Evolutionary conservation across 2,329 filamentous ascomycete species (phyloP).

Genomic region (Bipolaris zeicola): DNA sequence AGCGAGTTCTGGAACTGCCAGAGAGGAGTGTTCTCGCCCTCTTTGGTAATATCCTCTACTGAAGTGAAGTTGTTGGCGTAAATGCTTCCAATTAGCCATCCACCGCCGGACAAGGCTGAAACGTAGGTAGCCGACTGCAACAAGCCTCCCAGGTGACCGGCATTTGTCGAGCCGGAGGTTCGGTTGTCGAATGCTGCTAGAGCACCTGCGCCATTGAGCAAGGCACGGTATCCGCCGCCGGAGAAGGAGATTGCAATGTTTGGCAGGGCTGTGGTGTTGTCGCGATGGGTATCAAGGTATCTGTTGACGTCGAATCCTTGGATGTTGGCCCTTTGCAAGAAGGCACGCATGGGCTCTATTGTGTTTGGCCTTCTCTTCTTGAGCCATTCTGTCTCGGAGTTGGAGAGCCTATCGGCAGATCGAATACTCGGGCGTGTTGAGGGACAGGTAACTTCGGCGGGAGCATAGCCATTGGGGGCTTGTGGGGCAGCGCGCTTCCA

Average conservation of each 20-base stretch:
- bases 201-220: constrained; percentile 81
- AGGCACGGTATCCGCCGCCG: constrained; percentile 84
- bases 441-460: constrained; percentile 71
- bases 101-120: constrained; percentile 79
- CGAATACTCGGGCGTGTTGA: constrained; percentile 71
- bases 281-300: constrained; percentile 68
- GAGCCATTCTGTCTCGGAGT: constrained; percentile 76
- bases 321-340: constrained; percentile 75
- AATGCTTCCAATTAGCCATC: constrained; percentile 83
- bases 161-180: constrained; percentile 64
- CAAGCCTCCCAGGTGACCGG: constrained; percentile 77
- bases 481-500: constrained; percentile 57
- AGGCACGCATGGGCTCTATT: constrained; percentile 72
- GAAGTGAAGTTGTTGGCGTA: constrained; percentile 79
- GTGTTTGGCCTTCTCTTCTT: constrained; percentile 73
- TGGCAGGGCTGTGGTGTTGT: constrained; percentile 63
- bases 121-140: constrained; percentile 83
- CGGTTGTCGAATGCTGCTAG: constrained; percentile 79
- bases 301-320: constrained; percentile 73
- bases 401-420: constrained; percentile 65
- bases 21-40: constrained; percentile 54
- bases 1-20: constrained; percentile 71
- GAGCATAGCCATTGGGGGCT: constrained; percentile 73
- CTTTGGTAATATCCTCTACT: constrained; percentile 61
- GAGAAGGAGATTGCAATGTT: constrained; percentile 79